Evolutionary conservation across 2,329 filamentous ascomycete genomes (phyloP).

Genomic region (Gliomastix tumulicola): DNA sequence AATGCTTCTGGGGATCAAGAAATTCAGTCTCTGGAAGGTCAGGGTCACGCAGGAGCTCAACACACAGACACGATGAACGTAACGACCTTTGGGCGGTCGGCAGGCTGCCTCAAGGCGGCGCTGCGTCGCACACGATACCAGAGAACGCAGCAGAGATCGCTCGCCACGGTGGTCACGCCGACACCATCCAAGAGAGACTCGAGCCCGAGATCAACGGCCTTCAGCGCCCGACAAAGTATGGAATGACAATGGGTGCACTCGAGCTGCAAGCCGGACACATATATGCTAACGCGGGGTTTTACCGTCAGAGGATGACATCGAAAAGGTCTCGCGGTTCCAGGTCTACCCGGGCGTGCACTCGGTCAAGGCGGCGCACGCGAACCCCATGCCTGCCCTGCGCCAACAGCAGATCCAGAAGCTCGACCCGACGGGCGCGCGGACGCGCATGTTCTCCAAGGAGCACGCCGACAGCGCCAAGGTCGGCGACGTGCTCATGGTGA

Average conservation of each 20-base stretch:
- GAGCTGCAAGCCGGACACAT: no score
- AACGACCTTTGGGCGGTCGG: slow-evolving; percentile 54
- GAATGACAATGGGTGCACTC: neutral
- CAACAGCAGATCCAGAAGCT: slow-evolving; percentile 63
- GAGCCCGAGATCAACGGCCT: slow-evolving; percentile 13
- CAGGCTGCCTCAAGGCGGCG: slow-evolving; percentile 62
- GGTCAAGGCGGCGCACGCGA: slow-evolving; percentile 46
- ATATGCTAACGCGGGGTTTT: neutral
- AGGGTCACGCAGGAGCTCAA: no score
- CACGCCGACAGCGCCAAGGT: slow-evolving; percentile 75
- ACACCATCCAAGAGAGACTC: no score
- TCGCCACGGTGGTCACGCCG: slow-evolving; percentile 40
- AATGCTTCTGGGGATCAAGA: no score
- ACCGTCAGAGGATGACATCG: slow-evolving; percentile 21
- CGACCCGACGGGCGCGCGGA: slow-evolving; percentile 79
- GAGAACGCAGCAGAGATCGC: slow-evolving; percentile 31
- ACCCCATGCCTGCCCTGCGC: slow-evolving; percentile 64
- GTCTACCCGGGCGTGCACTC: slow-evolving; percentile 51
- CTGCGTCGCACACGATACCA: slow-evolving; percentile 52
- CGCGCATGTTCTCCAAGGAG: slow-evolving; percentile 68
- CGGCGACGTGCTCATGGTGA: slow-evolving; percentile 88
- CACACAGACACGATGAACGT: slow-evolving; percentile 48
- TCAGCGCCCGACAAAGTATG: slow-evolving; percentile 27
- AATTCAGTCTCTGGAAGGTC: no score
- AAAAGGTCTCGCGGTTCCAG: slow-evolving; percentile 34